phyloP scores from a whole-genome alignment of 371 early-diverging fungal species.

The Saksenaea vasiformis region DNA sequence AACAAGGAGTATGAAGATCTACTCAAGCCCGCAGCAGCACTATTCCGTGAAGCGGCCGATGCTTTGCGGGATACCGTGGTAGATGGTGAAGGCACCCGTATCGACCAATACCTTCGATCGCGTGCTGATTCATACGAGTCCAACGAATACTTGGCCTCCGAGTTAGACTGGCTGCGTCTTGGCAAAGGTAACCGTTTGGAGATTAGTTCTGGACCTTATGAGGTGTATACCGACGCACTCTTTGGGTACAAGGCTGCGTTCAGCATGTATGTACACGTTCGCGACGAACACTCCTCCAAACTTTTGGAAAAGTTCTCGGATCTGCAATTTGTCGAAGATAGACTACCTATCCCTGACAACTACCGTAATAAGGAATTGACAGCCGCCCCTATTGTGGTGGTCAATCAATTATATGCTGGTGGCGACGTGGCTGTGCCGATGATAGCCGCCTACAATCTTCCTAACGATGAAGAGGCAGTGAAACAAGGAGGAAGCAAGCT shows the following conservation, averaged over 20 bases:
- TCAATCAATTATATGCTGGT: constrained; percentile 74
- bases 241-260: constrained; percentile 71
- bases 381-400: constrained; percentile 79
- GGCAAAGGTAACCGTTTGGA: constrained; percentile 60
- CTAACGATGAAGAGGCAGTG: constrained; percentile 82
- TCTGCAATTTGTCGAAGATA: constrained; percentile 71
- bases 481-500: constrained; percentile 75
- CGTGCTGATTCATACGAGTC: constrained; percentile 65
- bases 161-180: constrained; percentile 74
- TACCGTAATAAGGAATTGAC: constrained; percentile 70
- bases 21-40: constrained; percentile 59
- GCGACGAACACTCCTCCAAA: constrained; percentile 66
- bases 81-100: constrained; percentile 44
- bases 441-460: constrained; percentile 84
- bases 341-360: constrained; percentile 73
- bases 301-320: constrained; percentile 71
- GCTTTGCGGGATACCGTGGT: constrained; percentile 33
- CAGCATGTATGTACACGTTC: constrained; percentile 74
- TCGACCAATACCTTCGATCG: constrained; percentile 59
- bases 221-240: constrained; percentile 77
- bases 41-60: constrained; percentile 62
- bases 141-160: constrained; percentile 73
- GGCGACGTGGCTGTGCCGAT: constrained; percentile 73
- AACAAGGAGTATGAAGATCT: constrained; percentile 65
- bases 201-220: constrained; percentile 80